These are phyloP conservation scores for Rhizopus microsporus DNA, from an alignment of 371 early-diverging fungal species.

Conservation along the genomic window DNA sequence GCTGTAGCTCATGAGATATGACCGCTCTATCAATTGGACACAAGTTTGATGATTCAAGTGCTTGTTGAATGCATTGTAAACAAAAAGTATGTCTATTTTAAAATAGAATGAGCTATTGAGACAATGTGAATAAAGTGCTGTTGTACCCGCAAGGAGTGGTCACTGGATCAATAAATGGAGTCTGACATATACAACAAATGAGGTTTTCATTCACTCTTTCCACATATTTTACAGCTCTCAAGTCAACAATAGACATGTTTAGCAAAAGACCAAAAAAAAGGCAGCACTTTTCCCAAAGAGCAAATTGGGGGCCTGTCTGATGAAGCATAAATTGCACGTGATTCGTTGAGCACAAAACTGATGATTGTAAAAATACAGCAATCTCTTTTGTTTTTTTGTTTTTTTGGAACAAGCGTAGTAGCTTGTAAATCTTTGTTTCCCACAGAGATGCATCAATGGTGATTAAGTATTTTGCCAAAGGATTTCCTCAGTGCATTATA, in stretches of 20 bases:
- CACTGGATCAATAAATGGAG: constrained; percentile 61
- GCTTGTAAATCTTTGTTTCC: too few relatives aligned
- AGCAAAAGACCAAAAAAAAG: too few relatives aligned
- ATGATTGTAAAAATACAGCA: too few relatives aligned
- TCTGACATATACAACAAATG: constrained; percentile 64
- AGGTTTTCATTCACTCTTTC: constrained; percentile 57
- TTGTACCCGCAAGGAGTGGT: constrained; percentile 55
- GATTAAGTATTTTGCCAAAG: too few relatives aligned
- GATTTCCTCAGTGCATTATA: too few relatives aligned
- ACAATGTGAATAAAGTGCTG: neutral
- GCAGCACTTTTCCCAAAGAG: too few relatives aligned
- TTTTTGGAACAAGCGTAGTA: too few relatives aligned
- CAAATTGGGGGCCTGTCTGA: too few relatives aligned
- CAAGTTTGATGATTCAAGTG: constrained; percentile 49
- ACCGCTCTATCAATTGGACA: constrained; percentile 70
- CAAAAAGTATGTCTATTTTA: constrained; percentile 70
- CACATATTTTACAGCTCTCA: constrained; percentile 33
- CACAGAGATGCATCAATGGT: too few relatives aligned
- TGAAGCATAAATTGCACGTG: too few relatives aligned
- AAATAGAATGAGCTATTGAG: constrained; percentile 2
- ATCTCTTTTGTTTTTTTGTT: too few relatives aligned
- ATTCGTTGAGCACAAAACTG: too few relatives aligned
- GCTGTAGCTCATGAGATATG: constrained; percentile 46
- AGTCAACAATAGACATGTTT: constrained; percentile 20
- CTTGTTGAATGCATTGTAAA: constrained; percentile 58